Evolutionary conservation across 2,329 filamentous ascomycete genomes (phyloP), one percentile per base, ranked within the genome.

Genomic region (Eurotiales sp.): DNA sequence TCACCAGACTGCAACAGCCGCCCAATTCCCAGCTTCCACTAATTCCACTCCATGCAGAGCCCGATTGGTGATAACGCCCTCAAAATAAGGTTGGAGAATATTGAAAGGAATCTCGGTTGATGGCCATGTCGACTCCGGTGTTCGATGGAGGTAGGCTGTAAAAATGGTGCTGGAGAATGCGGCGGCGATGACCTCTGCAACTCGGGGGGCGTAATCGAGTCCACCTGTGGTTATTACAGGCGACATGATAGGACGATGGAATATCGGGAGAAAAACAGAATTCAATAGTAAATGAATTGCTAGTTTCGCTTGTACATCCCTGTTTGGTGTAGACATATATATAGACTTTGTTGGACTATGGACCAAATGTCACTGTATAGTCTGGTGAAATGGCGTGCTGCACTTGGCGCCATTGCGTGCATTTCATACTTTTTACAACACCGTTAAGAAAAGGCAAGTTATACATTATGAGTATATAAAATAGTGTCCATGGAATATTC

Each of bases 1-100:
- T 23, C 17, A 39, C 32, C 34, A 49, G 10, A 49, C 23, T 3
- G 32, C 32, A 15, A 39, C 46, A 2, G 34, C 34, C 6, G 32
- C 46, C 17, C 17, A 49, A 17, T 49, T 41, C 15, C 46, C 46
- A 11, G 46, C 46, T 23, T 49, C 34, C 12, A 49, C 46, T 15
- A 49, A 29, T 25, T 49, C 34, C 11, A 22, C 46, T 2, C 46
- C 46, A 3, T 15, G 19, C 14, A 19, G 12, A 12, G 25, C 30
- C 22, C 34, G 40, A 21, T 40, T 17, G 3, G 32, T 14, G 5
- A 29, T 19, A 21, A n/a, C 41, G 12, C 29, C 7, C 14, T 40
- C 25, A 30, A 39, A 49, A 40, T 49, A 36, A 8, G 29, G 27
- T 3, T 22, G 4, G 8, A 47, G 19, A 8, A 47, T 7, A 11